Base-by-base conservation (phyloP, 1,284 basidiomycete genomes). In the Heterobasidion occidentale region DNA sequence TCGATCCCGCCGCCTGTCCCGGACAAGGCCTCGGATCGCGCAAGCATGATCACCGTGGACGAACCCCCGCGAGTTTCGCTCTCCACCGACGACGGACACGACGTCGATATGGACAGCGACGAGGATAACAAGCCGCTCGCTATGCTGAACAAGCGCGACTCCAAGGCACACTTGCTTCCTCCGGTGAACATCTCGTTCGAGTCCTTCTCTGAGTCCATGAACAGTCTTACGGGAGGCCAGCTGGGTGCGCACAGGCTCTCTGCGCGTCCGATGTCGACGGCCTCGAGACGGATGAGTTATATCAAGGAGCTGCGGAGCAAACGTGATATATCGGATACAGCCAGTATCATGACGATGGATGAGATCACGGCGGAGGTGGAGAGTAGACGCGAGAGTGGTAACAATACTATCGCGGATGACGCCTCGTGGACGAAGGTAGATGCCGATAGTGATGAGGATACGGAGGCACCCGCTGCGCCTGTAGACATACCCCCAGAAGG, bases 321-420 rank as follows among this genome's bases (percentile, higher is more conserved):
- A 68, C 83, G 87, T 14, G 93, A 96, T 66, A 77, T 81, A 50
- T 90, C 90, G 2, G 95, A 98, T 65, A 90, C 90, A 1, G 92
- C 92, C 5, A 95, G 92, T 66, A 72, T 99, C 63, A 79, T 99
- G 67, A 99, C 96, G 0, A 91, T 99, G 14, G 96, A 99, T 66
- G 94, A 99, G 71, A 97, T 99, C 64, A 98, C 96, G 0, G 94
- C 93, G 6, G 92, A 96, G 65, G 92, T 99, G 1, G 96, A 98
- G 74, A 92, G 87, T 65, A 77, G 94, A 15, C 75, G 85, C 65
- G 75, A 78, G 20, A 20, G 47, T 2, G 50, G 34, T 61, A 81
- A 79, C 63, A 53, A 42, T 19, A 75, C 74, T 64, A 72, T 72
- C 9, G 69, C 74, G 12, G 75, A 76, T 59, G 70, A 66, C 61